phyloP scores from a whole-genome alignment of 306 rosid species.

The Dalbergia cultrata region DNA sequence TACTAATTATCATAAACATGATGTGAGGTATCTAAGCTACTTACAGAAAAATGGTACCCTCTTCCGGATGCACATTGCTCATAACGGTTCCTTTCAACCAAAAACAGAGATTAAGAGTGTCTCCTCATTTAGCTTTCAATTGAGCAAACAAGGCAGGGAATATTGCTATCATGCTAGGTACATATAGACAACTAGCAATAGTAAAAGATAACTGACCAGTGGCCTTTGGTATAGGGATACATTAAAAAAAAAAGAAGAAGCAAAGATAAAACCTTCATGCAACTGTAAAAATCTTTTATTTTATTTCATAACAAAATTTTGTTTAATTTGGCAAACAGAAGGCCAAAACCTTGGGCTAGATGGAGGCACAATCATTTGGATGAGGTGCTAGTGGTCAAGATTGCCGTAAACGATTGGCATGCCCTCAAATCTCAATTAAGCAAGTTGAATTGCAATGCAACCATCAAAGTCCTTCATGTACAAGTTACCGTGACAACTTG shows the following conservation, averaged over 20 bases:
- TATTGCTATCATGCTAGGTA: slow-evolving; percentile 34
- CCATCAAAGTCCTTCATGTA: slow-evolving; percentile 42
- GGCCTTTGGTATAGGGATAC: slow-evolving; percentile 21
- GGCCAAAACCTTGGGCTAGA: slow-evolving; percentile 10
- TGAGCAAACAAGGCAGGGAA: slow-evolving; percentile 37
- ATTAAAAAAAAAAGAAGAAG: slow-evolving; percentile 32
- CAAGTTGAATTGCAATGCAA: slow-evolving; percentile 44
- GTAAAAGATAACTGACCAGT: slow-evolving; percentile 16
- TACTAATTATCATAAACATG: slow-evolving; percentile 6
- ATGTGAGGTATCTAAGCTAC: slow-evolving; percentile 35
- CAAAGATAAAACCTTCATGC: background rate
- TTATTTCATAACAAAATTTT: background rate
- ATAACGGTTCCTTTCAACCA: slow-evolving; percentile 1
- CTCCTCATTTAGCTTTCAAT: slow-evolving; percentile 4
- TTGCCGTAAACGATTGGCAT: slow-evolving; percentile 47
- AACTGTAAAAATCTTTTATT: slow-evolving; percentile 27
- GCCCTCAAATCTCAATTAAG: background rate
- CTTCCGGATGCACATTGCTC: background rate
- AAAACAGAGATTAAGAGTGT: background rate
- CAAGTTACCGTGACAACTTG: slow-evolving; percentile 34
- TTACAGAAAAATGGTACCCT: background rate
- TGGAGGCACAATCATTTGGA: background rate
- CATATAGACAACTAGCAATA: background rate
- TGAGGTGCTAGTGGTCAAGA: slow-evolving; percentile 32
- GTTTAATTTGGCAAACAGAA: slow-evolving; percentile 30